phyloP scores from a whole-genome alignment of 176 grass and related monocot species.

The Elaeis guineensis region DNA sequence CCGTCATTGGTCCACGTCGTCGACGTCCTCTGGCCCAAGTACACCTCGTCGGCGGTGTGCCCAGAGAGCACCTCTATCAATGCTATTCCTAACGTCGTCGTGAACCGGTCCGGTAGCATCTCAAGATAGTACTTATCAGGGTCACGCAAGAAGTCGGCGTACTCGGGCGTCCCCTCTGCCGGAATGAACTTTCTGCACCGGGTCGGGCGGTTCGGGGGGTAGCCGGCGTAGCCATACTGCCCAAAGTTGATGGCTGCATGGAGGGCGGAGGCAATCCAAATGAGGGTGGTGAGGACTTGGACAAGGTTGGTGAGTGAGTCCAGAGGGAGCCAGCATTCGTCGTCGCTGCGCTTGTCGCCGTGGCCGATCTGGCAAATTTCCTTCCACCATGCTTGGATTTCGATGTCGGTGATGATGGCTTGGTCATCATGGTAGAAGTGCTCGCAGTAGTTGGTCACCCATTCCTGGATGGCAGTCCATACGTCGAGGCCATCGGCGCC shows the following conservation, averaged over 20 bases:
- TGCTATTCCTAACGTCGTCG: constrained; percentile 61
- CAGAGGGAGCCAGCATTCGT: constrained; percentile 60
- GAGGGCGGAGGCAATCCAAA: constrained; percentile 87
- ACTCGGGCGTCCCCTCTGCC: constrained; percentile 40
- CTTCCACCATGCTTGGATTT: constrained; percentile 77
- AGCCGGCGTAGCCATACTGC: constrained; percentile 86
- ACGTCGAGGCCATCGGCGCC: constrained; percentile 76
- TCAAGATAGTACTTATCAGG: constrained; percentile 60
- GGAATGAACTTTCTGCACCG: constrained; percentile 77
- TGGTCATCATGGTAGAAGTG: constrained; percentile 48
- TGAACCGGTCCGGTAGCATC: constrained; percentile 70
- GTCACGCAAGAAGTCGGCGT: constrained; percentile 43
- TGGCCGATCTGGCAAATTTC: constrained; percentile 67
- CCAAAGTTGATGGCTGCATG: constrained; percentile 95
- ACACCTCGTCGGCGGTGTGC: constrained; percentile 85
- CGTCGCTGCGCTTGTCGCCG: constrained; percentile 56
- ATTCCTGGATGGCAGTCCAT: constrained; percentile 62
- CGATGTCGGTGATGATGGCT: constrained; percentile 31
- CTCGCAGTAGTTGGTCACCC: constrained; percentile 66
- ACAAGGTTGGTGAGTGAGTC: constrained; percentile 35
- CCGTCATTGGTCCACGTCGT: constrained; percentile 65
- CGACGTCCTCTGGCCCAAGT: constrained; percentile 65
- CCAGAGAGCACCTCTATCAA: constrained; percentile 88
- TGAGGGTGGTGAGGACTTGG: constrained; percentile 54
- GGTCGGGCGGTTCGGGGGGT: constrained; percentile 74